A percentile compares a stretch with the other conserved stretches of the same genome.
These are phyloP conservation scores for Astragalus membranaceus DNA, from an alignment of 306 rosid species.

Conservation along the genomic window DNA sequence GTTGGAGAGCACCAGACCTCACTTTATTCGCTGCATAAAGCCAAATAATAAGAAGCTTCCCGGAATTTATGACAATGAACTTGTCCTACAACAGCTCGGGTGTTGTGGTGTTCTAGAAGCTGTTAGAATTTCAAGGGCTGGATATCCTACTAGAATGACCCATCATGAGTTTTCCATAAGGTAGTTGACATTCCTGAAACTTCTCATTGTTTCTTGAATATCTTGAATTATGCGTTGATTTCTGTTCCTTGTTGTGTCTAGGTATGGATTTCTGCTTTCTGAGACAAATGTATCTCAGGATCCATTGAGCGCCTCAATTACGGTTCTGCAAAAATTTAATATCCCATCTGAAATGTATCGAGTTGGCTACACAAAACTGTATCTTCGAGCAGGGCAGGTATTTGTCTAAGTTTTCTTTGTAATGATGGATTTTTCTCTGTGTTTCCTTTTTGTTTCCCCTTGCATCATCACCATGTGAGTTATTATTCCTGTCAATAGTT, in stretches of 20 bases:
- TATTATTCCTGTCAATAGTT: not conserved
- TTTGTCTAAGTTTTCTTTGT: constrained; percentile 14
- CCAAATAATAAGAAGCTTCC: constrained; percentile 78
- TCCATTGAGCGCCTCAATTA: constrained; percentile 67
- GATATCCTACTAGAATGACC: constrained; percentile 72
- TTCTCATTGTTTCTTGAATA: not conserved
- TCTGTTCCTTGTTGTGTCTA: constrained; percentile 17
- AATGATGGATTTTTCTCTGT: constrained; percentile 2
- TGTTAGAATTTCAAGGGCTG: constrained; percentile 66
- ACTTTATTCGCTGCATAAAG: constrained; percentile 79
- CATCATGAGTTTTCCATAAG: constrained; percentile 87
- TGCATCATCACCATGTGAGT: not conserved
- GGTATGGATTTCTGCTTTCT: constrained; percentile 65
- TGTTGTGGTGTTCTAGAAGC: constrained; percentile 61
- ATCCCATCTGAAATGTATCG: constrained; percentile 80
- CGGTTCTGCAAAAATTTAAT: constrained; percentile 58
- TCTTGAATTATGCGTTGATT: constrained; percentile 22
- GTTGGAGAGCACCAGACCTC: constrained; percentile 78
- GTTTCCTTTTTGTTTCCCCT: not conserved
- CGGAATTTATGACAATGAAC: constrained; percentile 53
- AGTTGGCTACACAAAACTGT: constrained; percentile 77
- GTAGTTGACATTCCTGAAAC: constrained; percentile 27
- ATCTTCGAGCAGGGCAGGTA: constrained; percentile 85
- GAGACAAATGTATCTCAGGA: constrained; percentile 41
- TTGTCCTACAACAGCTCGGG: constrained; percentile 74